Percentiles rank a stretch among this genome's conserved stretches.
phyloP scores from a whole-genome alignment of 306 rosid genomes.

The Oemleria cerasiformis region DNA sequence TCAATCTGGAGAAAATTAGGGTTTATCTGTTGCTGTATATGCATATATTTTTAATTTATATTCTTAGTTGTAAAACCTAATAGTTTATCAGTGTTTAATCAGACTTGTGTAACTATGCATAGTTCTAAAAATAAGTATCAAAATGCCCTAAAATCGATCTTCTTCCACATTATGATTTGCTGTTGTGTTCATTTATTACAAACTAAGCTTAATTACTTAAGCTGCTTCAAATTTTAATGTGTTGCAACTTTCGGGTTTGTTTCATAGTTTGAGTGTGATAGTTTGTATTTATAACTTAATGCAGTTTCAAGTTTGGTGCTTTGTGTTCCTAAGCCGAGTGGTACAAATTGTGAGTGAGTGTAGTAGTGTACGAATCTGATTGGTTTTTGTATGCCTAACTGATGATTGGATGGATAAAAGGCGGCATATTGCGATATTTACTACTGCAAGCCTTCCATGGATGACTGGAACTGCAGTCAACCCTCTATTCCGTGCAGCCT shows the following conservation, averaged over 20 bases:
- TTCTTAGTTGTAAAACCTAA: too few species aligned
- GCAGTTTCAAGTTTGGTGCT: slow-evolving; percentile 17
- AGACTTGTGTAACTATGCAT: neutral
- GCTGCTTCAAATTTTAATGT: neutral
- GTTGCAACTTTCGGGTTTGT: neutral
- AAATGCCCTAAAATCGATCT: neutral
- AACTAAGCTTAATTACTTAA: neutral
- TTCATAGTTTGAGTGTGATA: neutral
- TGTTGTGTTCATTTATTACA: neutral
- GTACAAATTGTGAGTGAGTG: slow-evolving; percentile 12
- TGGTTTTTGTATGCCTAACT: slow-evolving; percentile 22
- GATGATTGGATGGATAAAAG: slow-evolving; percentile 56
- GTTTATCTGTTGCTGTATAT: too few species aligned
- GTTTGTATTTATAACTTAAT: neutral
- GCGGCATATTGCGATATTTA: slow-evolving; percentile 78
- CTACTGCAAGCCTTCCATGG: slow-evolving; percentile 99
- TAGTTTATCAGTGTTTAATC: neutral
- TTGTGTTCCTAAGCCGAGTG: slow-evolving; percentile 5
- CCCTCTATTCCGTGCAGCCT: slow-evolving; percentile 92
- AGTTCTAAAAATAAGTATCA: neutral
- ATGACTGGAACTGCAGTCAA: slow-evolving; percentile 96
- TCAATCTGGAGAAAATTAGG: neutral
- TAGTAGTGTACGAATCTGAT: neutral
- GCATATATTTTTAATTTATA: too few species aligned
- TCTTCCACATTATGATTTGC: neutral